These are phyloP conservation scores for Coemansia sp. DNA, from an alignment of 192 early-diverging fungal species.

Conservation along the genomic window DNA sequence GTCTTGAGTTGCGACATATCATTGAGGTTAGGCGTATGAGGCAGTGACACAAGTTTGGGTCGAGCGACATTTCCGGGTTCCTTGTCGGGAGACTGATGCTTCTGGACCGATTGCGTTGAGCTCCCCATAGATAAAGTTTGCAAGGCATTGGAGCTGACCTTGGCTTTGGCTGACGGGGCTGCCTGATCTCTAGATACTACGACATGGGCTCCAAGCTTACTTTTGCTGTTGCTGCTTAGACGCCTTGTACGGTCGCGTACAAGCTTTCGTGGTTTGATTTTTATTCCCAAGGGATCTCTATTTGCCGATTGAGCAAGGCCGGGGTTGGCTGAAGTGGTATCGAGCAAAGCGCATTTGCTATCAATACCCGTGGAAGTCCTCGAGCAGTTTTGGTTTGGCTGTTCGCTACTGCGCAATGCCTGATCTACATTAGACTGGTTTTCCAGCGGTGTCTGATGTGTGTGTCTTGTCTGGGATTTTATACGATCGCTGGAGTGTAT, in stretches of 20 bases:
- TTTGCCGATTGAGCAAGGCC: conserved; percentile 3
- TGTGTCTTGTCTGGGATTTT: too few species aligned
- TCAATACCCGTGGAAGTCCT: neutral
- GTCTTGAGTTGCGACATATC: neutral
- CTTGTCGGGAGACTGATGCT: neutral
- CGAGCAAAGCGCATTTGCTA: conserved; percentile 14
- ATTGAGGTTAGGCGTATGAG: neutral
- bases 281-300: neutral
- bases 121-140: neutral
- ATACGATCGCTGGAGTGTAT: too few species aligned
- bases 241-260: conserved; percentile 21
- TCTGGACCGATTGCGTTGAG: neutral
- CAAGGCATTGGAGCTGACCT: too few species aligned
- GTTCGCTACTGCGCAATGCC: neutral
- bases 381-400: neutral
- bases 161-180: too few species aligned
- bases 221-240: neutral
- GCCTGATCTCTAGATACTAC: neutral
- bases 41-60: conserved; percentile 1
- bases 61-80: neutral
- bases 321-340: conserved; percentile 47
- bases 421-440: too few species aligned
- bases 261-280: conserved; percentile 45
- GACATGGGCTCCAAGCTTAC: neutral
- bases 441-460: too few species aligned